Evolutionary conservation across 306 rosid genomes (phyloP), one percentile per base, ranked within the genome.

Genomic region (Begonia masoniana): DNA sequence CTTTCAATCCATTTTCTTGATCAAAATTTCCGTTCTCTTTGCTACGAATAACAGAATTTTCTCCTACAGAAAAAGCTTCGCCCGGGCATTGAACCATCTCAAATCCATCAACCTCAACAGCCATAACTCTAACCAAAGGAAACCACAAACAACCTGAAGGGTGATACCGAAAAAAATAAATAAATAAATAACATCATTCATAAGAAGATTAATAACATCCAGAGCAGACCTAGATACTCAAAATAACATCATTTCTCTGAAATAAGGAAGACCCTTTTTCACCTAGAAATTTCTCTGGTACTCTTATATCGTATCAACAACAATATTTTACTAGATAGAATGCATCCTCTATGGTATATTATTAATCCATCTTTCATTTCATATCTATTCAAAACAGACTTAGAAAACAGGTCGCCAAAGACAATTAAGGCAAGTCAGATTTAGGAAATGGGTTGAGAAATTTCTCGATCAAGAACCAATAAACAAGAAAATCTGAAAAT

Each of bases 41-140:
- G 56, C 61, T 76, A 57, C 26, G 50, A n/a, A 57, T 58, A 61
- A 62, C 65, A 12, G 80, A 57, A 63, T 68, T 66, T 43, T 73
- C 95, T 65, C 62, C 83, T 51, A 56, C 78, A 50, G 74, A 21
- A 8, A 60, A 48, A 41, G 68, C 65, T 23, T 75, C 96, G 61
- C 61, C 60, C 16, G 88, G 99, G 50, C 77, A 89, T 58, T 77
- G 65, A 68, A 83, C 92, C 78, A 68, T 76, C 84, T 86, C 99
- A 63, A 92, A 92, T 62, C 95, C 96, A 51, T 11, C 72, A 74
- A 83, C 78, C 70, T 86, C 99, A 39, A 73, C 73, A 13, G 82
- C 75, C 99, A 92, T 92, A 16, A 39, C 72, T 74, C 71, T 71
- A 62, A 57, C 68, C 50, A 67, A 65, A 74, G 56, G 19, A 56